Evolutionary conservation across 1,139 yeast genomes (phyloP).

Genomic region (Pichia sp.): DNA sequence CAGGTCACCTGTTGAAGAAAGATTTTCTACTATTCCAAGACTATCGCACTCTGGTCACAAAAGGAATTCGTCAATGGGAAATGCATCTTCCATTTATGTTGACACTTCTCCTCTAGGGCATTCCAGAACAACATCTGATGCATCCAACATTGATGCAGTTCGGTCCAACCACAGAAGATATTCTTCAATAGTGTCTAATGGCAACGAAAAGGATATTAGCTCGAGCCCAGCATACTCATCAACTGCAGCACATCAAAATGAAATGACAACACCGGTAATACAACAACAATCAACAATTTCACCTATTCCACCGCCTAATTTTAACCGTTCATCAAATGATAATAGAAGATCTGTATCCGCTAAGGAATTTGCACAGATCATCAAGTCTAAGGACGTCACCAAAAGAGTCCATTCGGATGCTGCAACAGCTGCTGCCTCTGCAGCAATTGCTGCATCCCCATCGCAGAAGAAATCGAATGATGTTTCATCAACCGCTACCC

Average conservation of each 20-base stretch:
- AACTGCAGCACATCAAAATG: background rate
- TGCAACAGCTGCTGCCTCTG: constrained; percentile 4
- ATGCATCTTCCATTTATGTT: constrained; percentile 30
- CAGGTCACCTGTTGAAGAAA: constrained; percentile 17
- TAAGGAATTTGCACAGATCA: constrained; percentile 30
- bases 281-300: background rate
- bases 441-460: constrained; percentile 17
- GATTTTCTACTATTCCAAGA: constrained; percentile 8
- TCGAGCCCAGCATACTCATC: background rate
- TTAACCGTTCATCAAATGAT: constrained; percentile 23
- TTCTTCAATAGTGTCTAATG: constrained; percentile 17
- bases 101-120: constrained; percentile 18
- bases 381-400: constrained; percentile 21
- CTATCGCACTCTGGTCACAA: constrained; percentile 20
- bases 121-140: constrained; percentile 11
- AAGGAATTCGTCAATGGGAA: constrained; percentile 27
- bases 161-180: constrained; percentile 19
- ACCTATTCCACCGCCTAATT: background rate
- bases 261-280: background rate
- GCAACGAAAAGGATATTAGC: background rate
- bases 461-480: background rate
- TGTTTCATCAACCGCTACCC: background rate
- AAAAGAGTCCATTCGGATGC: constrained; percentile 26
- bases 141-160: constrained; percentile 3
- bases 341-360: constrained; percentile 38